These are phyloP conservation scores for Choricystis sp. DNA, from an alignment of 139 green algal genomes.

Conservation along the genomic window DNA sequence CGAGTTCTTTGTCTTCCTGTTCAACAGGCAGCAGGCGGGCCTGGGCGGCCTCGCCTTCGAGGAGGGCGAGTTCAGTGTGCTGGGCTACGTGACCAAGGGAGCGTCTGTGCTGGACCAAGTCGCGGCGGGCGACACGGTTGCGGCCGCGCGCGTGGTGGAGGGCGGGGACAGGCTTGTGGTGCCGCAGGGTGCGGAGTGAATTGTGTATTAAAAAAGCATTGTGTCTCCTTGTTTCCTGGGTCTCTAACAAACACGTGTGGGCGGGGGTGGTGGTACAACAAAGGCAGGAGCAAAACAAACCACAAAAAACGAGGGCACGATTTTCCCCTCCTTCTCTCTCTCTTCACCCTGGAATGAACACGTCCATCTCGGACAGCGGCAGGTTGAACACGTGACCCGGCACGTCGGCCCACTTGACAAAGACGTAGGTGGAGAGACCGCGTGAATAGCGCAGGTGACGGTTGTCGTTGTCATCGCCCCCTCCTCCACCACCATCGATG, in stretches of 20 bases:
- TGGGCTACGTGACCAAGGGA: conserved; percentile 57
- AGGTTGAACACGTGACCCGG: conserved; percentile 41
- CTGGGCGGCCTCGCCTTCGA: conserved; percentile 70
- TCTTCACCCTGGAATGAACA: conserved; percentile 39
- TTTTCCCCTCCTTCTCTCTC: no score
- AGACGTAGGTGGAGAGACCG: conserved; percentile 42
- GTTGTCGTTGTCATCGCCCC: conserved; percentile 1
- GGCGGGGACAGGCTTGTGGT: conserved; percentile 43
- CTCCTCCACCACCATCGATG: conserved; percentile 4
- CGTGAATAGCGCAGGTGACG: conserved; percentile 18
- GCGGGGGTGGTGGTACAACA: no score
- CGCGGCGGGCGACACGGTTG: conserved; percentile 37
- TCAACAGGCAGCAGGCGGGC: conserved; percentile 37
- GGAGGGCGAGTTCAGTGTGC: conserved; percentile 70
- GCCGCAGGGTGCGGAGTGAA: conserved; percentile 18
- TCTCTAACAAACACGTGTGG: no score
- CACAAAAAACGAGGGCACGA: no score
- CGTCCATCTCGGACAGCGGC: conserved; percentile 53
- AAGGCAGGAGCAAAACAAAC: no score
- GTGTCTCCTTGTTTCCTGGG: neutral
- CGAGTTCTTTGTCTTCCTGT: conserved; percentile 74
- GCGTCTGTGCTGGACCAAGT: conserved; percentile 29
- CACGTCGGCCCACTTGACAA: conserved; percentile 53
- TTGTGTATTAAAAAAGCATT: neutral
- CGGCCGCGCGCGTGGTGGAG: conserved; percentile 23